These are phyloP conservation scores for Pulveroboletus sp. DNA, from an alignment of 768 basidiomycete genomes.

Conservation along the genomic window DNA sequence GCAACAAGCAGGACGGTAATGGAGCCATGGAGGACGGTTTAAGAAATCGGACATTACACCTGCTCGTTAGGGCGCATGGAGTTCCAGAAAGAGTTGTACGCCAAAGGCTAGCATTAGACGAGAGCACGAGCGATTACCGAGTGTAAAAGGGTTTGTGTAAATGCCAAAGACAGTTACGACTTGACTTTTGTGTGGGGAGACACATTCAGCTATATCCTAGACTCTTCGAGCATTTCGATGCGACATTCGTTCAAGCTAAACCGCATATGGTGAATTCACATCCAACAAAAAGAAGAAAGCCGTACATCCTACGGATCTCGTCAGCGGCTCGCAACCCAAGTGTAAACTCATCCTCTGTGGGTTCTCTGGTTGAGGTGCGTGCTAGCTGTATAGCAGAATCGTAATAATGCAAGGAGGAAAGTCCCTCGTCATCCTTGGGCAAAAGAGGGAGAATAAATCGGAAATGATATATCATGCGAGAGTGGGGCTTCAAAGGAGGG, in stretches of 20 bases:
- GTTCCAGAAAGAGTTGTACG: constrained; percentile 40
- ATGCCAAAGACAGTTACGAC: background rate
- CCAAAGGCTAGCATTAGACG: constrained; percentile 38
- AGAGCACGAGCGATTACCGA: background rate
- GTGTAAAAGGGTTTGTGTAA: background rate
- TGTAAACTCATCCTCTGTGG: constrained; percentile 63
- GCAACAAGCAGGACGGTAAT: constrained; percentile 34
- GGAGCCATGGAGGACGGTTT: constrained; percentile 38
- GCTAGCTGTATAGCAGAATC: constrained; percentile 74
- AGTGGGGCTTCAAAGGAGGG: constrained; percentile 64
- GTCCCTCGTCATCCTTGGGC: constrained; percentile 54
- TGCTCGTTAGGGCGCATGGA: constrained; percentile 44
- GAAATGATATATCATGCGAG: constrained; percentile 76
- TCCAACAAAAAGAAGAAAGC: background rate
- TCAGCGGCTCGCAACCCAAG: constrained; percentile 57
- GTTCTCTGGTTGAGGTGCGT: constrained; percentile 53
- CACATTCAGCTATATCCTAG: constrained; percentile 40
- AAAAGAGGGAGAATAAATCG: constrained; percentile 67
- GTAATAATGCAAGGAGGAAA: constrained; percentile 69
- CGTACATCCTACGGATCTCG: constrained; percentile 57
- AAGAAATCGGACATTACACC: constrained; percentile 31
- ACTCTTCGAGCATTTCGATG: constrained; percentile 58
- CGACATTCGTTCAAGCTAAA: constrained; percentile 58
- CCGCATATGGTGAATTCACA: background rate
- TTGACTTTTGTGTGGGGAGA: constrained; percentile 15